Conservation (phyloP, 1,284 basidiomycete genomes). For the Laetiporus sulphureus region DNA sequence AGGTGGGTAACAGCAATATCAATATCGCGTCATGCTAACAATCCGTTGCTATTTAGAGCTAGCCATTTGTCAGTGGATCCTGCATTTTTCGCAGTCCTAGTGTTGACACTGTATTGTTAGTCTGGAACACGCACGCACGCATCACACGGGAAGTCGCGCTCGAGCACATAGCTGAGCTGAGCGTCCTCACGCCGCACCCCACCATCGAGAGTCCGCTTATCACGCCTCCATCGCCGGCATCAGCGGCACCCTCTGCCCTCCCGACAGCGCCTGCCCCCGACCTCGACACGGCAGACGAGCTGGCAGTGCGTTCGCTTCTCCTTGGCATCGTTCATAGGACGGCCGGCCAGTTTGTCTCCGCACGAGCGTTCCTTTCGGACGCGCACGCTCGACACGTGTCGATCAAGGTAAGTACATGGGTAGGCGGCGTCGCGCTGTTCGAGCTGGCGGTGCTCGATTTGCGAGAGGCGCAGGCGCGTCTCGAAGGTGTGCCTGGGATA, state of each 20-base stretch:
- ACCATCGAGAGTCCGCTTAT: constrained; percentile 31
- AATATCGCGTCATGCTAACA: no score
- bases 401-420: constrained; percentile 54
- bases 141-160: constrained; percentile 44
- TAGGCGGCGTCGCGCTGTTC: constrained; percentile 56
- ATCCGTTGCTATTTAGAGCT: no score
- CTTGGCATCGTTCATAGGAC: constrained; percentile 63
- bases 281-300: constrained; percentile 64
- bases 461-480: constrained; percentile 39
- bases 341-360: constrained; percentile 35
- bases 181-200: constrained; percentile 39
- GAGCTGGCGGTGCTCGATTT: constrained; percentile 63
- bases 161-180: constrained; percentile 47
- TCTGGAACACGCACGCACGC: constrained; percentile 68
- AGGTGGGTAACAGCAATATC: constrained; percentile 35
- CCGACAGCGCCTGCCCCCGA: constrained; percentile 21
- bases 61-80: constrained; percentile 35
- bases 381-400: constrained; percentile 35
- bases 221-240: constrained; percentile 9
- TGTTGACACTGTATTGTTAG: constrained; percentile 27
- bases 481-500: constrained; percentile 12
- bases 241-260: constrained; percentile 2
- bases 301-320: constrained; percentile 60
- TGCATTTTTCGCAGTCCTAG: constrained; percentile 41
- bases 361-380: constrained; percentile 45